Conservation (phyloP, 768 basidiomycete genomes). For the Cystobasidiopsis lactophilus region DNA sequence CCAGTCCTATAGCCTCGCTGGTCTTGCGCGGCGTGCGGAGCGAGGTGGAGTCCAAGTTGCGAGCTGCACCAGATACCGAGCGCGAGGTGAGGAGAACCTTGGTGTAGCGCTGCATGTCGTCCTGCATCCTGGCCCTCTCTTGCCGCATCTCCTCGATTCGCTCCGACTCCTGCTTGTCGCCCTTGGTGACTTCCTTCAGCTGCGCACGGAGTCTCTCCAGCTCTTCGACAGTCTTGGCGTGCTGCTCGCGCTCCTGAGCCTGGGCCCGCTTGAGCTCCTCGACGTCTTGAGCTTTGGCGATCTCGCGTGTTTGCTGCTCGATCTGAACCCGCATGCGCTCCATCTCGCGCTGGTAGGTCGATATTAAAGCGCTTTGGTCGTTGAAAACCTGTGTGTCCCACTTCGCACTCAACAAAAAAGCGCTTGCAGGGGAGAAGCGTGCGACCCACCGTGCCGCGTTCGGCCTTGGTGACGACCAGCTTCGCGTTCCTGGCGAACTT, state of each 20-base stretch:
- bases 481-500: slow-evolving; percentile 81
- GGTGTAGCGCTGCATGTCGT: slow-evolving; percentile 5
- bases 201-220: too few species aligned
- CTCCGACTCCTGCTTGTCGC: slow-evolving; percentile 1
- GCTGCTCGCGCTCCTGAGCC: slow-evolving; percentile 46
- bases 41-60: too few species aligned
- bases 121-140: slow-evolving; percentile 1
- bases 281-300: slow-evolving; percentile 12
- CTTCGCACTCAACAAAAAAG: neutral
- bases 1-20: neutral
- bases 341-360: slow-evolving; percentile 83
- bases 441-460: slow-evolving; percentile 26
- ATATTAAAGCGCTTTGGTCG: slow-evolving; percentile 78
- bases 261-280: neutral
- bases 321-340: slow-evolving; percentile 62
- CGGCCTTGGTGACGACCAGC: slow-evolving; percentile 39
- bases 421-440: neutral
- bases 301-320: slow-evolving; percentile 42
- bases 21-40: neutral
- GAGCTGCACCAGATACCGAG: neutral
- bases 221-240: too few species aligned
- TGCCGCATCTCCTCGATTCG: slow-evolving; percentile 1
- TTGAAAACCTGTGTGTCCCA: slow-evolving; percentile 43
- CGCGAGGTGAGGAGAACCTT: slow-evolving; percentile 7
- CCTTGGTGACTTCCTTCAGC: neutral